Conservation (phyloP, 208 protist genomes). For the Wallacemonas rigidus region DNA sequence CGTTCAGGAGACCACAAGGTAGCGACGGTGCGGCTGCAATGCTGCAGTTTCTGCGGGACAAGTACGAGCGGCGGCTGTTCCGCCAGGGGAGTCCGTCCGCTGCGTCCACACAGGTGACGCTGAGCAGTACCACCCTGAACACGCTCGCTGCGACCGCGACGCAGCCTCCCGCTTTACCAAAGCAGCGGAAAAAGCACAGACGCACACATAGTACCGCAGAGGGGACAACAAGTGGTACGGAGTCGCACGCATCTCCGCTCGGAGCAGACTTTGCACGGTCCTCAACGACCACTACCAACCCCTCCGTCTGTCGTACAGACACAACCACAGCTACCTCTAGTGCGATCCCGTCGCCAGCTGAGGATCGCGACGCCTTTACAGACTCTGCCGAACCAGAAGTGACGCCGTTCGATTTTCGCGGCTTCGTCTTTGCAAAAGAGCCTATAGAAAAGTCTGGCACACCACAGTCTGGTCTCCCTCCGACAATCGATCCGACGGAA, state of each 20-base stretch:
- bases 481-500: no score
- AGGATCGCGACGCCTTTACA: neutral
- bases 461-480: no score
- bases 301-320: neutral
- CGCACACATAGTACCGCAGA: neutral
- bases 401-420: conserved; percentile 7
- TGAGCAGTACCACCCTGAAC: neutral
- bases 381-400: neutral
- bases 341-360: conserved; percentile 6
- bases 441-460: neutral
- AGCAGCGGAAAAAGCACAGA: conserved; percentile 2
- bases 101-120: neutral
- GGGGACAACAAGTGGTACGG: neutral
- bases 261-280: neutral
- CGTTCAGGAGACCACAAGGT: conserved; percentile 42
- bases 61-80: conserved; percentile 56
- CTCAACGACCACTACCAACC: neutral
- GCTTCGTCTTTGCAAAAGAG: neutral
- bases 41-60: conserved; percentile 65
- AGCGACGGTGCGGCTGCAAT: conserved; percentile 38
- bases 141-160: neutral
- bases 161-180: neutral
- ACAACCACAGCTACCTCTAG: neutral
- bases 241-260: neutral
- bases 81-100: neutral